Base-by-base conservation (phyloP, 2,329 filamentous ascomycete genomes). In the Colletotrichum lini region DNA sequence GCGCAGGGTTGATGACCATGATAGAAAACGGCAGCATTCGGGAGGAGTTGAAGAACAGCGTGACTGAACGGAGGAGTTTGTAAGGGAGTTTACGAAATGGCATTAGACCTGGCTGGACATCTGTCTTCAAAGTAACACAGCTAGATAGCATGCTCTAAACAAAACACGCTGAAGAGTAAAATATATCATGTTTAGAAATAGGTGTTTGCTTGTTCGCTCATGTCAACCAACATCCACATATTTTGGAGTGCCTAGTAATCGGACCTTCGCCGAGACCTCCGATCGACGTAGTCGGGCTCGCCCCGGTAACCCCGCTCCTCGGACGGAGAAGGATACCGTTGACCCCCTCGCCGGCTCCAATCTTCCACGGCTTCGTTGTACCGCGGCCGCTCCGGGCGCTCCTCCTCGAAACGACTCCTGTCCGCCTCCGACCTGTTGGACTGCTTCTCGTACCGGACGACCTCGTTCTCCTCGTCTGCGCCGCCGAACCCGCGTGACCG, bases 1-100 rank as follows among this genome's bases (percentile, higher is more conserved):
- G 10, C 35, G 65, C 73, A 26, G 68, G 70, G 16, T 77, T 76
- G 44, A 74, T 65, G 42, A 61, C 45, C 12, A 16, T 59, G 50
- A 69, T 49, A 38, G 35, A 59, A 66, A 50, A 23, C 40, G n/a
- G 40, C 35, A 69, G 47, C 53, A 69, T 52, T 35, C 23, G 26
- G 21, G 35, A 38, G 21, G 30, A 26, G 42, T 42, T 53, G 38
- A 30, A 26, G 61, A 47, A 58, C 35, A 38, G 57, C 35, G 44
- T 35, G 13, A n/a, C 23, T 40, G 40, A 21, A 53, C 44, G 44
- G 53, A 45, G 53, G 65, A 49, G 45, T 54, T 56, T 9, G 35
- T 38, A 16, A 18, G 50, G 47, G 35, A 40, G 42, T 49, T 21
- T 30, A 66, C 9, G 35, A 9, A 42, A 64, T 49, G 45, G 59